Conservation (phyloP, 805 yeast genomes). For the Candida awuae region DNA sequence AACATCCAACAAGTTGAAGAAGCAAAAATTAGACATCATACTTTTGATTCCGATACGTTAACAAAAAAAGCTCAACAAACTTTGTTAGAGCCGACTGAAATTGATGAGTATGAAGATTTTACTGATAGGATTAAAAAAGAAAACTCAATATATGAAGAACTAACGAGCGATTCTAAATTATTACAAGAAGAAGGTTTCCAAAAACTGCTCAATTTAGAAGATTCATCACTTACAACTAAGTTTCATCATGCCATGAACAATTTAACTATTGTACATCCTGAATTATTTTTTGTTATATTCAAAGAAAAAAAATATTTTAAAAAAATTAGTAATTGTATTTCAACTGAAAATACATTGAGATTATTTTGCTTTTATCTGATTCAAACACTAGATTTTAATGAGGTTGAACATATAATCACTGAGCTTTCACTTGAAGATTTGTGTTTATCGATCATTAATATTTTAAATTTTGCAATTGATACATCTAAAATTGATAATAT, state of each 20-base stretch:
- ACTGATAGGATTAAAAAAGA: slow-evolving; percentile 17
- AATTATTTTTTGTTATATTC: slow-evolving; percentile 19
- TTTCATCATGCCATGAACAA: slow-evolving; percentile 20
- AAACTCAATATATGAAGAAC: slow-evolving; percentile 18
- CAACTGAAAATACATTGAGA: slow-evolving; percentile 25
- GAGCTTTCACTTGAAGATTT: slow-evolving; percentile 19
- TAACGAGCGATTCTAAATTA: slow-evolving; percentile 19
- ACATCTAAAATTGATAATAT: slow-evolving; percentile 23
- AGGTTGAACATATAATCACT: slow-evolving; percentile 9
- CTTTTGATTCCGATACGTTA: neutral
- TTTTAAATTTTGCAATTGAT: slow-evolving; percentile 20
- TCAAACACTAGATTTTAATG: slow-evolving; percentile 2
- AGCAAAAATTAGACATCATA: slow-evolving; percentile 14
- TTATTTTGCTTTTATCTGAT: slow-evolving; percentile 17
- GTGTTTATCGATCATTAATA: slow-evolving; percentile 18
- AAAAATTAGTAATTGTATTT: slow-evolving; percentile 14
- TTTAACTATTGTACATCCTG: slow-evolving; percentile 19
- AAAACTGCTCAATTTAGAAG: slow-evolving; percentile 7
- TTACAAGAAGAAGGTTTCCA: slow-evolving; percentile 18
- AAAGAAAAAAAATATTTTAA: slow-evolving; percentile 7
- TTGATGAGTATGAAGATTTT: slow-evolving; percentile 14
- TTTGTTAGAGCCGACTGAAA: slow-evolving; percentile 1
- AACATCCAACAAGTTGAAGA: slow-evolving; percentile 8
- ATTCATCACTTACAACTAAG: slow-evolving; percentile 14
- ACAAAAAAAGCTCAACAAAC: slow-evolving; percentile 1